Conservation (phyloP, 139 green algal species). For the Volvox africanus region DNA sequence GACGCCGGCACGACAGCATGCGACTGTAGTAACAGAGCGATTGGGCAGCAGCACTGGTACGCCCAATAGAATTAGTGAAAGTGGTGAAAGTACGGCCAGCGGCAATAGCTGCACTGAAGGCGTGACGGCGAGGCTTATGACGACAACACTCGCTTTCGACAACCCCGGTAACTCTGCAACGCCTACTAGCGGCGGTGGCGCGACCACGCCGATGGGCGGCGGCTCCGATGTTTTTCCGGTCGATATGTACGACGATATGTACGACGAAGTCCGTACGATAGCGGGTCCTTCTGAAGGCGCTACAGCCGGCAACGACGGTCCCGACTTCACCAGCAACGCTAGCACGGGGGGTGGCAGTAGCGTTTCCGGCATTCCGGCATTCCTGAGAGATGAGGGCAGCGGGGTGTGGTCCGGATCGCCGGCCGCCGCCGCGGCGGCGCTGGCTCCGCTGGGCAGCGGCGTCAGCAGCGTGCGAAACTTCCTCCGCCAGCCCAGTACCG, state of each 20-base stretch:
- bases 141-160: background rate
- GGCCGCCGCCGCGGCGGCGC: background rate
- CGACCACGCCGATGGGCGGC: too few species aligned
- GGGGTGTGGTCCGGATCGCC: background rate
- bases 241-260: background rate
- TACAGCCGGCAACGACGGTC: background rate
- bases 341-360: conserved; percentile 43
- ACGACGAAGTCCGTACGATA: background rate
- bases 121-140: background rate
- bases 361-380: background rate
- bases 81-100: background rate
- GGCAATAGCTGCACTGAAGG: background rate
- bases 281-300: background rate
- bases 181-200: background rate
- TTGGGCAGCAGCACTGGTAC: background rate
- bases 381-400: background rate
- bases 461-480: background rate
- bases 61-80: background rate
- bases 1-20: background rate
- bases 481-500: background rate
- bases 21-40: background rate
- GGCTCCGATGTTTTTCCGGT: background rate
- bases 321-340: background rate
- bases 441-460: background rate
- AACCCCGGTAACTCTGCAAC: background rate